Evolutionary conservation across 2,329 filamentous ascomycete species (phyloP).

Genomic region (Xylariaceae sp.): DNA sequence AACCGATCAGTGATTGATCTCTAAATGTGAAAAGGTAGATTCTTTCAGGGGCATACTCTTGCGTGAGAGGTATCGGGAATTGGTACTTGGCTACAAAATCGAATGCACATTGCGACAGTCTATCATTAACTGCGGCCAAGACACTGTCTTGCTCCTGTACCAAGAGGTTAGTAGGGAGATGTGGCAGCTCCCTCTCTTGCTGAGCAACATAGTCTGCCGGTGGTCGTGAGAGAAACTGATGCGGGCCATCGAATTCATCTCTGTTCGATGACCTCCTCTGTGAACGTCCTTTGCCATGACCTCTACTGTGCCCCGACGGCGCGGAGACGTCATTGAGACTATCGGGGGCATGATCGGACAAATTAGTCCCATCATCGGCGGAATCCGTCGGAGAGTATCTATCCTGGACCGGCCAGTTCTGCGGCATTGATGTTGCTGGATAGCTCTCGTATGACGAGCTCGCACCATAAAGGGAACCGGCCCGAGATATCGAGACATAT

Average conservation of each 20-base stretch:
- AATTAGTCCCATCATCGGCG: conserved; percentile 54
- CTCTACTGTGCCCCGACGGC: conserved; percentile 43
- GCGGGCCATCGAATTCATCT: conserved; percentile 85
- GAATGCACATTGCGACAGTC: conserved; percentile 79
- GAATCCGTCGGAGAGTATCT: conserved; percentile 56
- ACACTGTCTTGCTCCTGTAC: conserved; percentile 83
- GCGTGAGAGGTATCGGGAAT: conserved; percentile 79
- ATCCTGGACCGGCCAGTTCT: conserved; percentile 46
- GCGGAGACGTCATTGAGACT: conserved; percentile 40
- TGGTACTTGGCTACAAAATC: conserved; percentile 90
- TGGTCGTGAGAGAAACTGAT: conserved; percentile 74
- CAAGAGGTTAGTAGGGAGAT: conserved; percentile 76
- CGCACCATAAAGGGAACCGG: conserved; percentile 35
- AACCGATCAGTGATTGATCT: not conserved
- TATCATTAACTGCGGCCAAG: conserved; percentile 75
- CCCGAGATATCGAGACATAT: conserved; percentile 41
- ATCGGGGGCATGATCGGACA: conserved; percentile 59
- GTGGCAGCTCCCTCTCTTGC: conserved; percentile 76
- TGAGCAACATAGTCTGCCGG: conserved; percentile 66
- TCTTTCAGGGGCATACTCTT: conserved; percentile 48
- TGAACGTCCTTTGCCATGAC: conserved; percentile 45
- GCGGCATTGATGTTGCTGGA: conserved; percentile 38
- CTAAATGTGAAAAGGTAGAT: not conserved
- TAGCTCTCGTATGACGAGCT: conserved; percentile 36
- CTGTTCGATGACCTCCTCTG: conserved; percentile 73